phyloP scores from a whole-genome alignment of 352 stramenopile genomes.

The Peronospora destructor region DNA sequence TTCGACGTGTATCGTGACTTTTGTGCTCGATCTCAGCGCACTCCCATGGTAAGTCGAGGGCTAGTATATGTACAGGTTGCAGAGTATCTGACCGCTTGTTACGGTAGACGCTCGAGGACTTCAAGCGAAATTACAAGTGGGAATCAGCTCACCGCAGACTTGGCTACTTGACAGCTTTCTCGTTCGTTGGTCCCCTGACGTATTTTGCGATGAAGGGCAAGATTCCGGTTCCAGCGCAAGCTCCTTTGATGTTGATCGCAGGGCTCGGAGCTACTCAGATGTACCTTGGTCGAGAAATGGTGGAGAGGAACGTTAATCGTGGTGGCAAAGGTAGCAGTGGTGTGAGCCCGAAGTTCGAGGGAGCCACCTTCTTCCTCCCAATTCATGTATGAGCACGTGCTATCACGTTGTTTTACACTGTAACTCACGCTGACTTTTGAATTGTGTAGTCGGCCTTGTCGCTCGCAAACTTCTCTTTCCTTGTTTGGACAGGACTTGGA shows the following conservation, averaged over 20 bases:
- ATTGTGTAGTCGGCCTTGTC: conserved; percentile 40
- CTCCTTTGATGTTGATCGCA: conserved; percentile 33
- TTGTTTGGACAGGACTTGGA: conserved; percentile 58
- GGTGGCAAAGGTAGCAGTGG: conserved; percentile 16
- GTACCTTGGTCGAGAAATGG: conserved; percentile 50
- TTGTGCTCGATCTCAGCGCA: conserved; percentile 90
- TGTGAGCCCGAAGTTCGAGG: conserved; percentile 16
- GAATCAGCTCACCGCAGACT: conserved; percentile 91
- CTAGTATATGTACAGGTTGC: background rate
- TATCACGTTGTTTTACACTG: background rate
- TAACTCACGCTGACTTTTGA: background rate
- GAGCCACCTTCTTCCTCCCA: conserved; percentile 40
- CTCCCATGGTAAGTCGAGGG: conserved; percentile 38
- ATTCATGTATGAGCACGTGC: conserved; percentile 31
- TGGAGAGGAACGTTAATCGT: conserved; percentile 32
- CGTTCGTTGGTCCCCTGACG: conserved; percentile 82
- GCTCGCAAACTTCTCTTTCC: conserved; percentile 52
- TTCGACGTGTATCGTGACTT: conserved; percentile 94
- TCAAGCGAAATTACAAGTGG: conserved; percentile 93
- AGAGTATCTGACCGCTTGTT: background rate
- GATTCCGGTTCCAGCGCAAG: conserved; percentile 47
- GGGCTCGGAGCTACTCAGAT: conserved; percentile 40
- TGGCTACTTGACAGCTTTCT: conserved; percentile 85
- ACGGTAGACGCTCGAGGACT: conserved; percentile 89
- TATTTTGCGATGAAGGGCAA: conserved; percentile 87